Evolutionary conservation across 768 basidiomycete species (phyloP).

Genomic region (Russula griseocarnosa): DNA sequence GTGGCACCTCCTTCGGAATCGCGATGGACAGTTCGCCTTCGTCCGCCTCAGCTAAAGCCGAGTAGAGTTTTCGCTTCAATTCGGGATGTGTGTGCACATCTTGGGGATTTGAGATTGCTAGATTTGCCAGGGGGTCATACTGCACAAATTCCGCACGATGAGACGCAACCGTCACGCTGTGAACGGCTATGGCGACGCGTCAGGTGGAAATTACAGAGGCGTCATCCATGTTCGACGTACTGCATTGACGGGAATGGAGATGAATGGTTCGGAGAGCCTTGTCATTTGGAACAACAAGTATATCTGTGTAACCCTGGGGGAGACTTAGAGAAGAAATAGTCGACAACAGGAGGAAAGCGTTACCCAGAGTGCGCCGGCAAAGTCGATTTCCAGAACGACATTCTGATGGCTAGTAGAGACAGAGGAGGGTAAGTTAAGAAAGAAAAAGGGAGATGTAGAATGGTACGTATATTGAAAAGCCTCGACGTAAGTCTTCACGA

Average conservation of each 20-base stretch:
- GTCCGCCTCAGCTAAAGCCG: slow-evolving; percentile 84
- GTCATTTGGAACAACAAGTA: slow-evolving; percentile 79
- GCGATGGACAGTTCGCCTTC: slow-evolving; percentile 93
- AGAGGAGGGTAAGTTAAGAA: slow-evolving; percentile 42
- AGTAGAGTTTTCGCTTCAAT: slow-evolving; percentile 86
- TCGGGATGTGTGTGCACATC: slow-evolving; percentile 91
- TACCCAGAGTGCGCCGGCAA: slow-evolving; percentile 83
- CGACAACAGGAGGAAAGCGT: slow-evolving; percentile 34
- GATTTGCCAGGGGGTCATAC: slow-evolving; percentile 66
- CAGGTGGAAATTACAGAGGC: slow-evolving; percentile 24
- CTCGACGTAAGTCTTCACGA: slow-evolving; percentile 74
- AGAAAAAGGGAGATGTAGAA: slow-evolving; percentile 32
- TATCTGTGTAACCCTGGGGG: slow-evolving; percentile 84
- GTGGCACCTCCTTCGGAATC: slow-evolving; percentile 67
- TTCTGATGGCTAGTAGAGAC: slow-evolving; percentile 92
- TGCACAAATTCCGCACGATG: slow-evolving; percentile 74
- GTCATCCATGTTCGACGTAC: slow-evolving; percentile 42
- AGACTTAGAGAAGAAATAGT: slow-evolving; percentile 14
- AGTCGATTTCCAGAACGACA: slow-evolving; percentile 91
- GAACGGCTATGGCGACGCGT: slow-evolving; percentile 49
- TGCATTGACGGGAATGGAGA: slow-evolving; percentile 84
- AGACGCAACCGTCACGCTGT: slow-evolving; percentile 67
- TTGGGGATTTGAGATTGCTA: slow-evolving; percentile 59
- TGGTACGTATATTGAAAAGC: slow-evolving; percentile 83
- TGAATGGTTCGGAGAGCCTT: slow-evolving; percentile 78